Conservation (phyloP, 495 filamentous ascomycete species). For the Aspergillus homomorphus region DNA sequence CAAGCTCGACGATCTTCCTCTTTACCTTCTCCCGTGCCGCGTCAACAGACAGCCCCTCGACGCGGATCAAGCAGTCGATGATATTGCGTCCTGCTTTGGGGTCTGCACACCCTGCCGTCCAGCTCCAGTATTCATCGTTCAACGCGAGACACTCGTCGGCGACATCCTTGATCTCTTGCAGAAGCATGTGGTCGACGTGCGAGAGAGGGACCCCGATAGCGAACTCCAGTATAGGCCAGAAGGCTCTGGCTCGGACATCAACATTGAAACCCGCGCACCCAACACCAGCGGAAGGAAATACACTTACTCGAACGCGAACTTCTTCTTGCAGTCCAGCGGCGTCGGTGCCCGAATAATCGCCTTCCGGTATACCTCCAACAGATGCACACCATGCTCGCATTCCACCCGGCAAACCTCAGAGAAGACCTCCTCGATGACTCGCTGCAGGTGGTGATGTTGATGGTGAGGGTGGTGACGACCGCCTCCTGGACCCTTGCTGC, state of each 20-base stretch:
- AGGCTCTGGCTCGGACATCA: background rate
- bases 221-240: constrained; percentile 2
- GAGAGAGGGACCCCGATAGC: background rate
- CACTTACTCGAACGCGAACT: background rate
- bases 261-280: no score
- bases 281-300: background rate
- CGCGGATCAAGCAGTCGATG: background rate
- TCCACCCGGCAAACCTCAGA: background rate
- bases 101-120: background rate
- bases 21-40: background rate
- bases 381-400: background rate
- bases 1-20: background rate
- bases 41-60: background rate
- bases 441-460: background rate
- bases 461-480: background rate
- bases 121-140: constrained; percentile 3
- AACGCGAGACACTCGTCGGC: background rate
- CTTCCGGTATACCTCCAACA: background rate
- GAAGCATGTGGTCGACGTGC: background rate
- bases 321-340: background rate
- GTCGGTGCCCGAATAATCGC: background rate
- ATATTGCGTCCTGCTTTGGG: background rate
- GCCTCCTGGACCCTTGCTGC: background rate
- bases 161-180: background rate
- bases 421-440: background rate